Conservation (phyloP, 2,329 filamentous ascomycete species). For the Talaromyces sp. region DNA sequence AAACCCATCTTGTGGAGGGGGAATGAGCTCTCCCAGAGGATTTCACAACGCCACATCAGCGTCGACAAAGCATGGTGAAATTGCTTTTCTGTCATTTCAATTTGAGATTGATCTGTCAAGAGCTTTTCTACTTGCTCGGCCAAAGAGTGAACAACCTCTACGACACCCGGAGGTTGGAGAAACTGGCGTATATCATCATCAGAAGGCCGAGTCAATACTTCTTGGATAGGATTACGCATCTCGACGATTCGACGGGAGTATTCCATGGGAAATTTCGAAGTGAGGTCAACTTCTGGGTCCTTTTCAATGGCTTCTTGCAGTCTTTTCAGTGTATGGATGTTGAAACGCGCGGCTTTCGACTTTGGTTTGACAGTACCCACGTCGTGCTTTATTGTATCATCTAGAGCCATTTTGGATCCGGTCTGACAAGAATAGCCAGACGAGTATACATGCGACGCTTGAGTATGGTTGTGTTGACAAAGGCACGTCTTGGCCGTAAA, state of each 20-base stretch:
- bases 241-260: constrained; percentile 17
- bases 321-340: constrained; percentile 19
- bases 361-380: background rate
- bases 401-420: background rate
- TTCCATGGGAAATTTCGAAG: constrained; percentile 15
- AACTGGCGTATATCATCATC: constrained; percentile 16
- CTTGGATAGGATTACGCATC: constrained; percentile 12
- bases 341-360: constrained; percentile 12
- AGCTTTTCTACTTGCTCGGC: constrained; percentile 14
- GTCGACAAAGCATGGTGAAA: too few relatives aligned
- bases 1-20: constrained; percentile 19
- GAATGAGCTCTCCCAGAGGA: constrained; percentile 19
- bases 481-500: background rate
- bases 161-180: constrained; percentile 12
- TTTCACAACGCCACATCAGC: background rate
- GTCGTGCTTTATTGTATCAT: background rate
- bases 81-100: too few relatives aligned
- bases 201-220: background rate
- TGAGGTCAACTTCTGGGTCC: constrained; percentile 21
- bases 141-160: constrained; percentile 16
- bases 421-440: background rate
- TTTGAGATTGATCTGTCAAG: constrained; percentile 9
- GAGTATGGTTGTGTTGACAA: background rate
- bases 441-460: background rate
- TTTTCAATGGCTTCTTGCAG: constrained; percentile 16